Base-by-base conservation (phyloP, 768 basidiomycete species). In the Trametes villosa region DNA sequence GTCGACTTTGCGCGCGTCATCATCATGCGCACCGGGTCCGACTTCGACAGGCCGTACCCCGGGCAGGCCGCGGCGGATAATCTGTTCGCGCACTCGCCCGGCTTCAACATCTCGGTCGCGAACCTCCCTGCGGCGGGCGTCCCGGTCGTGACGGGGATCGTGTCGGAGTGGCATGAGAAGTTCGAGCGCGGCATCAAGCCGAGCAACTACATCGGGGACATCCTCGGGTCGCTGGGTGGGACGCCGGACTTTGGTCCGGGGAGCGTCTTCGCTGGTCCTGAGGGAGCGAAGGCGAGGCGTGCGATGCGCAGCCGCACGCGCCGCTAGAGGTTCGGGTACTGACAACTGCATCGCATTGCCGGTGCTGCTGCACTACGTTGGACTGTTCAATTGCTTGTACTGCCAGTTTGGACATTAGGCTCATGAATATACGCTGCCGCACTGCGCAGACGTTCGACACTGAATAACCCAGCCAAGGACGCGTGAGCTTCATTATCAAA, bases 1-100 rank as follows among this genome's bases (percentile, higher is more conserved):
- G 65, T 75, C 58, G 78, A 79, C 68, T 78, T 77, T 68, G 47
- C 67, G 7, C 72, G 79, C 46, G 58, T 75, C 55, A 70, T 79
- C 60, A 60, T 76, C 54, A 74, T 79, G 72, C 70, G 79, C 26
- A 75, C 77, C 20, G 75, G 62, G 41, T 74, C 71, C 33, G 72
- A 76, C 67, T 76, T 76, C 52, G 75, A 76, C 65, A 63, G 72
- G 26, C 71, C 67, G 24, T 49, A 34, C 50, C 50, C 50, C 24
- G 50, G 67, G 9, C 38, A 68, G 64, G 58, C 52, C 26, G 69
- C 68, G 0, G 68, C 71, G 31, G 66, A 70, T 18, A 68, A 70
- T 48, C 64, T 76, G 11, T 75, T 77, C 56, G 70, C 64, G 9
- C 54, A 63, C 27, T 62, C 70, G 48, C 72, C 70, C 11, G 78